Evolutionary conservation across 2,329 filamentous ascomycete species (phyloP), one percentile per base, ranked within the genome.

Genomic region (Leptoxyphium fumago): DNA sequence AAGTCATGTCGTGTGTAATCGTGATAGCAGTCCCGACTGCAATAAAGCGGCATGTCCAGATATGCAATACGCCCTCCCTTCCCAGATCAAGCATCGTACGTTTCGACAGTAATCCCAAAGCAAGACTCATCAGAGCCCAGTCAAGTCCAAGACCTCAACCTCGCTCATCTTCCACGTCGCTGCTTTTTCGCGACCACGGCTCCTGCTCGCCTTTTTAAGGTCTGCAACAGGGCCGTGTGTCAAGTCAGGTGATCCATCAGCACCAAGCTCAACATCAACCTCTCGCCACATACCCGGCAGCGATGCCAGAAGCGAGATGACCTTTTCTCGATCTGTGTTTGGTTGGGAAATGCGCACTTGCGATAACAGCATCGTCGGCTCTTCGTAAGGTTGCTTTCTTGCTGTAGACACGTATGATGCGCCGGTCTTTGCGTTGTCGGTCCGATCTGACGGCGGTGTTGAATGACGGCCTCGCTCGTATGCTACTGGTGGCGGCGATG

Each of bases 101-200:
- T n/a, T n/a, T n/a, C 21, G 7, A 26, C 21, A 26, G 7, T 7
- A 26, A 26, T 26, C 4, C 3, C 7, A 26, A 26, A 26, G n/a
- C n/a, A 26, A 26, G 21, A 3, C 7, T 26, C 21, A 26, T 26
- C 21, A 26, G 4, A 47, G 40, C 10, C 40, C 43, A 14, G 60
- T 62, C 46, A 62, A 48, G 52, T 63, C 60, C 48, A 63, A 47
- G 5, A 61, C 50, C 41, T 61, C 60, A 15, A 63, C 57, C 3
- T 52, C 58, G 50, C 60, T 62, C 42, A 54, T 52, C 43, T 59
- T 49, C 50, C 55, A 62, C 13, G 42, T 51, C 41, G 10, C 36
- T 41, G 10, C 44, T 40, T 17, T 46, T 41, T 11, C 17, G 14
- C 41, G 45, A 6, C 49, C 49, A 9, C 42, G 32, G 38, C 45